phyloP scores from a whole-genome alignment of 352 stramenopile genomes.

The Blastocystis sp. region DNA sequence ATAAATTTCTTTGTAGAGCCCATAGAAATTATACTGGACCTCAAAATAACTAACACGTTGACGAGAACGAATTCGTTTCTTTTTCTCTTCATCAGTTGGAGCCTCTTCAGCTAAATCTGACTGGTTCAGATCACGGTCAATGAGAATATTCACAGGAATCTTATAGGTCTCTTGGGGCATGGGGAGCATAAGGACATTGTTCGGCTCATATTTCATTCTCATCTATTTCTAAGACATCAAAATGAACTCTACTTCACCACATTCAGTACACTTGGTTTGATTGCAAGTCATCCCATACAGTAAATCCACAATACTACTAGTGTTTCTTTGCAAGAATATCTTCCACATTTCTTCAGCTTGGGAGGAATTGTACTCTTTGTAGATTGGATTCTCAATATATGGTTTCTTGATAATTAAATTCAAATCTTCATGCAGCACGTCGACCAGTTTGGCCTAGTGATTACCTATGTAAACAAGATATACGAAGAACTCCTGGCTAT shows the following conservation, averaged over 20 bases:
- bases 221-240: neutral
- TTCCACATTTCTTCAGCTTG: slow-evolving; percentile 56
- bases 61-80: neutral
- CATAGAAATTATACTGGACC: slow-evolving; percentile 52
- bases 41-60: slow-evolving; percentile 12
- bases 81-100: neutral
- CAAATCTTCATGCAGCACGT: slow-evolving; percentile 56
- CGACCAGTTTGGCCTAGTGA: slow-evolving; percentile 44
- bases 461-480: neutral
- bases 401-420: slow-evolving; percentile 63
- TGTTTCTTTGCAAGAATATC: slow-evolving; percentile 56
- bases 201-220: slow-evolving; percentile 45
- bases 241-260: neutral
- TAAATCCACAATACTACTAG: slow-evolving; percentile 41
- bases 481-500: slow-evolving; percentile 64
- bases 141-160: slow-evolving; percentile 35
- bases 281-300: slow-evolving; percentile 59
- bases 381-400: slow-evolving; percentile 58
- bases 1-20: slow-evolving; percentile 18
- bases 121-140: neutral
- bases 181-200: slow-evolving; percentile 54
- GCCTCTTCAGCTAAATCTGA: neutral
- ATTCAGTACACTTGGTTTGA: slow-evolving; percentile 27
- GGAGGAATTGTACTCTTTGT: slow-evolving; percentile 2
- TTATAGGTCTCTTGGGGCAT: slow-evolving; percentile 32